phyloP scores from a whole-genome alignment of 2,329 filamentous ascomycete species.

The Septoria petroselini region DNA sequence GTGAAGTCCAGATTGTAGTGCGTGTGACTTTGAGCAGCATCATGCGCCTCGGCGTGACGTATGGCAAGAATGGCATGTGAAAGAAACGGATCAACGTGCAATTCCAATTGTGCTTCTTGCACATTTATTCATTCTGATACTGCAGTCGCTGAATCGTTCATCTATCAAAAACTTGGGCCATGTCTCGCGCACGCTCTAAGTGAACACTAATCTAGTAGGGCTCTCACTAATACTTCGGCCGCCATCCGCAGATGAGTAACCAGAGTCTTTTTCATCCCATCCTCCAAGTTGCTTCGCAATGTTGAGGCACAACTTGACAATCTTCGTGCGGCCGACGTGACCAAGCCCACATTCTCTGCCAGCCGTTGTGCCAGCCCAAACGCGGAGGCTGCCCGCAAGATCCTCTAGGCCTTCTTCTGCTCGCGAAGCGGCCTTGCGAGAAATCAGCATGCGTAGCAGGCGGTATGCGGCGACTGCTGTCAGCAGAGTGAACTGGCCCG shows the following conservation, averaged over 20 bases:
- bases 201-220: conserved; percentile 17
- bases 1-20: too few relatives aligned
- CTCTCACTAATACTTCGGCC: conserved; percentile 22
- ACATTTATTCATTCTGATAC: conserved; percentile 3
- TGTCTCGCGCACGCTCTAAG: conserved; percentile 7
- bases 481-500: conserved; percentile 44
- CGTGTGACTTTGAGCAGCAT: background rate
- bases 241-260: conserved; percentile 27
- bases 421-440: conserved; percentile 33
- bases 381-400: conserved; percentile 43
- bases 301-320: conserved; percentile 44
- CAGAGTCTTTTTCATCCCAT: conserved; percentile 32
- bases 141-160: conserved; percentile 2
- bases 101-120: background rate
- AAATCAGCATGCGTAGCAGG: conserved; percentile 39
- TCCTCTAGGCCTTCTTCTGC: conserved; percentile 44
- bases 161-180: background rate
- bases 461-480: conserved; percentile 47
- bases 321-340: conserved; percentile 38
- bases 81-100: background rate
- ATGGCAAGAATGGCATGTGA: background rate
- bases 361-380: conserved; percentile 48
- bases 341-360: conserved; percentile 43
- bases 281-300: conserved; percentile 46
- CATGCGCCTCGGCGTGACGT: conserved; percentile 10